These are phyloP conservation scores for Volvox africanus DNA, from an alignment of 139 green algal genomes.

Conservation along the genomic window DNA sequence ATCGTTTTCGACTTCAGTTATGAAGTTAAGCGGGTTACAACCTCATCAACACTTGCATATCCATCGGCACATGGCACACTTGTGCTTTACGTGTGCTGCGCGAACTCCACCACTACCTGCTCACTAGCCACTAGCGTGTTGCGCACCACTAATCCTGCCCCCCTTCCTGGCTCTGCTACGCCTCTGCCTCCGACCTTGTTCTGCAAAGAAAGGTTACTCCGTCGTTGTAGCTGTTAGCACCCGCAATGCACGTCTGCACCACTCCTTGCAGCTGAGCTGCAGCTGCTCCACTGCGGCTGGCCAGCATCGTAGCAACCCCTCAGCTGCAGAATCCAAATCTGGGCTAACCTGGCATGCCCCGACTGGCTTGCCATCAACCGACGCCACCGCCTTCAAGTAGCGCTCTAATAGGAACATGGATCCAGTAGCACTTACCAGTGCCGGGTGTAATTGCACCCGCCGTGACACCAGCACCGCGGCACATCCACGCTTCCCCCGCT, in stretches of 20 bases:
- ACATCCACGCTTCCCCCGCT: neutral
- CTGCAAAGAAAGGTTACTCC: neutral
- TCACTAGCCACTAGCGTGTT: too few species aligned
- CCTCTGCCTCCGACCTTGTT: too few species aligned
- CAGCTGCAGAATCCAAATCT: neutral
- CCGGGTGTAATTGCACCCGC: slow-evolving; percentile 14
- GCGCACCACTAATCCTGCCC: too few species aligned
- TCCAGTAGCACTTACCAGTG: neutral
- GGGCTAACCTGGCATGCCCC: neutral
- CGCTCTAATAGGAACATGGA: neutral
- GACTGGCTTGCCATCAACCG: neutral
- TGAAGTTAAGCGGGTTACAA: too few species aligned
- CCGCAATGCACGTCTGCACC: slow-evolving; percentile 1
- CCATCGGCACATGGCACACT: too few species aligned
- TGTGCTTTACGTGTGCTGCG: too few species aligned
- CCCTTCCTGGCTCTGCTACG: too few species aligned
- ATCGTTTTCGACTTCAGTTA: too few species aligned
- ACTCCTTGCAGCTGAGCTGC: neutral
- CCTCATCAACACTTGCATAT: too few species aligned
- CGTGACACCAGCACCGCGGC: slow-evolving; percentile 3
- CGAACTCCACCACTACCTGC: too few species aligned
- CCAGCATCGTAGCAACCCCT: neutral
- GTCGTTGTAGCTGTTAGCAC: neutral
- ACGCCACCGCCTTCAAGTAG: slow-evolving; percentile 5
- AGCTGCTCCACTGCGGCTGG: neutral